These are phyloP conservation scores for Amanita muscaria DNA, from an alignment of 768 basidiomycete species.

Conservation along the genomic window DNA sequence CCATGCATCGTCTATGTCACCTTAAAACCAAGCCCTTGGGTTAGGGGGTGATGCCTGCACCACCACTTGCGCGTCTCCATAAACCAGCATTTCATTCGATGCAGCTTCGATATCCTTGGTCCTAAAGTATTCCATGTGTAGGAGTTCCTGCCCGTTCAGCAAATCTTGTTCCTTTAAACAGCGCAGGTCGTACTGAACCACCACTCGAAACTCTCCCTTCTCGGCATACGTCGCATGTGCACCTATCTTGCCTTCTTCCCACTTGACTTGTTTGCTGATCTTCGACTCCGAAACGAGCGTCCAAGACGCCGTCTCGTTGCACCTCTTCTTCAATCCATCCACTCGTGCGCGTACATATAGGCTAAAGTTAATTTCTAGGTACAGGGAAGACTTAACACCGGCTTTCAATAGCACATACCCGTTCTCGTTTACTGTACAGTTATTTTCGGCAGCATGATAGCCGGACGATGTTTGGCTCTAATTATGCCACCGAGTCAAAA, in stretches of 20 bases:
- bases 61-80: constrained; percentile 4
- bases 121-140: constrained; percentile 99
- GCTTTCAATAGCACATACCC: constrained; percentile 59
- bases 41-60: constrained; percentile 1
- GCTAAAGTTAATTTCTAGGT: constrained; percentile 75
- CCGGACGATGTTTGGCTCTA: no score
- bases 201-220: constrained; percentile 54
- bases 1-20: constrained; percentile 69
- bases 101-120: constrained; percentile 40
- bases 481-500: no score
- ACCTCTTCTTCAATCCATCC: constrained; percentile 68
- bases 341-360: constrained; percentile 80
- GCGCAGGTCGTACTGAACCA: constrained; percentile 60
- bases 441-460: no score
- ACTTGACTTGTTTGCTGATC: constrained; percentile 49
- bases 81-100: constrained; percentile 27
- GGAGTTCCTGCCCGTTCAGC: constrained; percentile 78
- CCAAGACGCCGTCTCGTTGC: constrained; percentile 91
- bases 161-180: constrained; percentile 76
- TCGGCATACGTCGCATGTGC: constrained; percentile 57
- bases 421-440: constrained; percentile 37
- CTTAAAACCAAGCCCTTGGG: constrained; percentile 42
- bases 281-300: constrained; percentile 68
- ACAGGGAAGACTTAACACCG: constrained; percentile 67
- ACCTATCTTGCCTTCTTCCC: constrained; percentile 59